Percentiles rank a stretch among this genome's conserved stretches.
Conservation (phyloP, 495 filamentous ascomycete species). For the Penicillium malachiteum region DNA sequence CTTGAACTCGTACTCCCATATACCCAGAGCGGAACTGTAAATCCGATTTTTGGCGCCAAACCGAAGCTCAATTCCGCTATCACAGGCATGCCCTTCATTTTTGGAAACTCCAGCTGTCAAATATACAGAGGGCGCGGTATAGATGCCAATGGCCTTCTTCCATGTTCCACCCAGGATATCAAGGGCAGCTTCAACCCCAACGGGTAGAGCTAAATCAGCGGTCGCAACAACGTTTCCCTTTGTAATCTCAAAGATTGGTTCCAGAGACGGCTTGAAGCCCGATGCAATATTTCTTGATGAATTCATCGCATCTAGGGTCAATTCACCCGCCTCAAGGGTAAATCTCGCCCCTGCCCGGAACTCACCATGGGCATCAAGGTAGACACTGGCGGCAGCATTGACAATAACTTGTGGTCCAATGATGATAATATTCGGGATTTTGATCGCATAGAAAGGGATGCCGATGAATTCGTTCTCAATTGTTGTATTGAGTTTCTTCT, state of each 20-base stretch:
- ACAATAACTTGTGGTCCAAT: conserved; percentile 2
- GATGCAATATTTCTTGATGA: neutral
- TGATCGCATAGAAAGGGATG: neutral
- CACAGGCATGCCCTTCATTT: neutral
- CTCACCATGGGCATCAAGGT: conserved; percentile 1
- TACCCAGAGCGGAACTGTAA: neutral
- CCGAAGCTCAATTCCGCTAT: conserved; percentile 1
- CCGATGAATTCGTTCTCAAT: neutral
- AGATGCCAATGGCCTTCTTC: conserved; percentile 4
- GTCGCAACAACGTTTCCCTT: conserved; percentile 1
- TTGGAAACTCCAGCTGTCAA: neutral
- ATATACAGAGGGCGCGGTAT: conserved; percentile 4
- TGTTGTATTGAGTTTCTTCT: neutral
- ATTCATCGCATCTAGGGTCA: neutral
- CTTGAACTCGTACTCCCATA: conserved; percentile 5
- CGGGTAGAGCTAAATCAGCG: conserved; percentile 1
- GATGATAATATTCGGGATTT: conserved; percentile 3
- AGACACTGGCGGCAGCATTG: neutral
- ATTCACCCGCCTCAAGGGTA: neutral
- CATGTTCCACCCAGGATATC: conserved; percentile 5
- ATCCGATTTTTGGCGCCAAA: conserved; percentile 6
- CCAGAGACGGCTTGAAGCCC: neutral
- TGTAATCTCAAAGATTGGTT: neutral
- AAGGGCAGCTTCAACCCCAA: conserved; percentile 1
- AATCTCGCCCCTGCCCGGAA: neutral